Percentiles rank a stretch among this genome's conserved stretches.
These are phyloP conservation scores for Dendrobium huoshanense DNA, from an alignment of 106 monocot species.

Conservation along the genomic window DNA sequence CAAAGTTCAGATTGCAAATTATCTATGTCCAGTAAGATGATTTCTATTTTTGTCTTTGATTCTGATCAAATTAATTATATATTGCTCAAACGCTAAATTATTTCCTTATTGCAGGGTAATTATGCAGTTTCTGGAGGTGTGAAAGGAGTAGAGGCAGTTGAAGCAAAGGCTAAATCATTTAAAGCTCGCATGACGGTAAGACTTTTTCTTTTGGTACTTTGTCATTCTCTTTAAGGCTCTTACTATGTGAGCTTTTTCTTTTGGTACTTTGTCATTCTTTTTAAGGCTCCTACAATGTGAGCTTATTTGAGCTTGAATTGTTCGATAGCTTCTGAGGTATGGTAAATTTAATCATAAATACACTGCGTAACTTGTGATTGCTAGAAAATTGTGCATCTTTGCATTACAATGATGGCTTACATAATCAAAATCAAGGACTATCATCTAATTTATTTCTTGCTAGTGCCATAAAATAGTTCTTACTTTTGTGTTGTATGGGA, in stretches of 20 bases:
- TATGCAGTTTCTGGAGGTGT: constrained; percentile 96
- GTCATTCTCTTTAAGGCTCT: too few species aligned
- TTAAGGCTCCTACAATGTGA: not conserved
- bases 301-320: not conserved
- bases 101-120: constrained; percentile 49
- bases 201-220: not conserved
- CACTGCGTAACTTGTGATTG: not conserved
- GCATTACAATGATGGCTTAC: not conserved
- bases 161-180: constrained; percentile 93
- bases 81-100: not conserved
- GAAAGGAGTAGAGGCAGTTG: constrained; percentile 87
- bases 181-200: constrained; percentile 97
- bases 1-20: constrained; percentile 96
- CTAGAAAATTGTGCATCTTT: not conserved
- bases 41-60: not conserved
- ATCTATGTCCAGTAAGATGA: constrained; percentile 73
- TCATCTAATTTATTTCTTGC: not conserved
- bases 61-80: constrained; percentile 11
- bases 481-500: not conserved
- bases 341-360: not conserved
- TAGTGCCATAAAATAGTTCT: not conserved
- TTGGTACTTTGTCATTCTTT: not conserved
- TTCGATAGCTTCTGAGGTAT: not conserved
- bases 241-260: not conserved
- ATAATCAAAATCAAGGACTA: not conserved